These are phyloP conservation scores for Schrenkiella parvula DNA, from an alignment of 345 rosid genomes.

Conservation along the genomic window DNA sequence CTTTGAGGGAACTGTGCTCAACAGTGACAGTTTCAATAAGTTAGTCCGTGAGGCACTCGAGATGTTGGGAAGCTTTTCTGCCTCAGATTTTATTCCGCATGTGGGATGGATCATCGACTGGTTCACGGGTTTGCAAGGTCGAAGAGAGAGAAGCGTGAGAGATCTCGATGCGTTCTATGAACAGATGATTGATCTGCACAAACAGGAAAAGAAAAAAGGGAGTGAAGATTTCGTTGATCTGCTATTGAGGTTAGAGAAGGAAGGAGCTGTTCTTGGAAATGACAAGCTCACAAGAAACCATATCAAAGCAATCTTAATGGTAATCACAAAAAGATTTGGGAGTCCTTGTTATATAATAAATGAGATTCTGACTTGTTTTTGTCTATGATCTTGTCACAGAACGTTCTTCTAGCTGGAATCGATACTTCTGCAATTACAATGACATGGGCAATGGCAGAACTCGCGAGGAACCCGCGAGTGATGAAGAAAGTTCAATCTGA, in stretches of 20 bases:
- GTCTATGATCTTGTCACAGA: not conserved
- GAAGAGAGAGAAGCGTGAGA: constrained; percentile 28
- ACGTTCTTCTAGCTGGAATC: constrained; percentile 7
- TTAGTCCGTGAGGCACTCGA: constrained; percentile 35
- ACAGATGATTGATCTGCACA: constrained; percentile 42
- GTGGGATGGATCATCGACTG: constrained; percentile 41
- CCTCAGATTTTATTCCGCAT: constrained; percentile 41
- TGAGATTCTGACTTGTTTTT: not conserved
- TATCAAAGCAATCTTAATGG: constrained; percentile 28
- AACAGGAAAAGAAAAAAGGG: constrained; percentile 15
- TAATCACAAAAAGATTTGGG: not conserved
- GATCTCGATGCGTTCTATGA: constrained; percentile 41
- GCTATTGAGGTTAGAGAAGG: constrained; percentile 25
- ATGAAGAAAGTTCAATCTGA: constrained; percentile 46
- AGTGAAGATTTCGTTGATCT: constrained; percentile 33
- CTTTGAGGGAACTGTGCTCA: constrained; percentile 32
- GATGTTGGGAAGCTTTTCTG: constrained; percentile 35
- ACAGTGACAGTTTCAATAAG: constrained; percentile 20
- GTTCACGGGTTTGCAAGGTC: constrained; percentile 27
- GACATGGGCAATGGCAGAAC: constrained; percentile 49
- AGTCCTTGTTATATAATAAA: not conserved
- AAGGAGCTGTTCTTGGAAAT: constrained; percentile 24
- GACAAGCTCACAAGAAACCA: constrained; percentile 21
- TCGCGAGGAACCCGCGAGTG: constrained; percentile 34
- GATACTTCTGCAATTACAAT: constrained; percentile 22